Conservation (phyloP, 2,329 filamentous ascomycete species). For the Dactylellina parvicollis region DNA sequence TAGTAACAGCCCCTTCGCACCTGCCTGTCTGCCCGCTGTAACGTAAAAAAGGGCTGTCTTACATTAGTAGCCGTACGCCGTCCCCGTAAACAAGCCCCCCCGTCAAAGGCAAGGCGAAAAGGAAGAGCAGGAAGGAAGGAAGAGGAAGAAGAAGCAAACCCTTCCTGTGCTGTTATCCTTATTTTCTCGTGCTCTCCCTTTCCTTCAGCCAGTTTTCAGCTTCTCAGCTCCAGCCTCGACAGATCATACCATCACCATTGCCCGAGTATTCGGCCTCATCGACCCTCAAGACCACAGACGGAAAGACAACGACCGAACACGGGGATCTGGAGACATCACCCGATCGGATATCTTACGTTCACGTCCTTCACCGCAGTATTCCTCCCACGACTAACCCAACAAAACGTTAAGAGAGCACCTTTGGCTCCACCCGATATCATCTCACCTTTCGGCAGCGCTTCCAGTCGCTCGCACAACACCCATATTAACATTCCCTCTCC, state of each 20-base stretch:
- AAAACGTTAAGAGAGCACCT: not conserved
- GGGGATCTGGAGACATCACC: slow-evolving; percentile 26
- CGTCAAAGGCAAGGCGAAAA: slow-evolving; percentile 18
- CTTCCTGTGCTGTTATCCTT: slow-evolving; percentile 47
- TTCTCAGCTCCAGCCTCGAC: slow-evolving; percentile 27
- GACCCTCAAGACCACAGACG: slow-evolving; percentile 1
- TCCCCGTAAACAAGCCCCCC: slow-evolving; percentile 50
- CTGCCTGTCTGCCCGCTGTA: slow-evolving; percentile 39
- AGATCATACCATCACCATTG: slow-evolving; percentile 50
- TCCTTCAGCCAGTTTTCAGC: slow-evolving; percentile 2
- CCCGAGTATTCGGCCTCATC: slow-evolving; percentile 18
- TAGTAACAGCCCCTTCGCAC: slow-evolving; percentile 27
- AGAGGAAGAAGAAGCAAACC: slow-evolving; percentile 9
- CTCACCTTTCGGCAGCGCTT: slow-evolving; percentile 25
- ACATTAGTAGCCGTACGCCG: slow-evolving; percentile 52
- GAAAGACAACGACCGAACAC: slow-evolving; percentile 7
- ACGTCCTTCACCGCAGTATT: slow-evolving; percentile 8
- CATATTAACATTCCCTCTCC: not conserved
- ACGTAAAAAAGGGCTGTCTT: slow-evolving; percentile 50
- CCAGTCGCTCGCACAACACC: slow-evolving; percentile 17
- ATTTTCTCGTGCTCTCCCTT: slow-evolving; percentile 49
- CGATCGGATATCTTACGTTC: slow-evolving; percentile 44
- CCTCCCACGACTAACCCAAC: slow-evolving; percentile 5
- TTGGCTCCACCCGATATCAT: not conserved
- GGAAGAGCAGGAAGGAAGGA: slow-evolving; percentile 3